Evolutionary conservation across 306 rosid species (phyloP).

Genomic region (Alnus rubra): DNA sequence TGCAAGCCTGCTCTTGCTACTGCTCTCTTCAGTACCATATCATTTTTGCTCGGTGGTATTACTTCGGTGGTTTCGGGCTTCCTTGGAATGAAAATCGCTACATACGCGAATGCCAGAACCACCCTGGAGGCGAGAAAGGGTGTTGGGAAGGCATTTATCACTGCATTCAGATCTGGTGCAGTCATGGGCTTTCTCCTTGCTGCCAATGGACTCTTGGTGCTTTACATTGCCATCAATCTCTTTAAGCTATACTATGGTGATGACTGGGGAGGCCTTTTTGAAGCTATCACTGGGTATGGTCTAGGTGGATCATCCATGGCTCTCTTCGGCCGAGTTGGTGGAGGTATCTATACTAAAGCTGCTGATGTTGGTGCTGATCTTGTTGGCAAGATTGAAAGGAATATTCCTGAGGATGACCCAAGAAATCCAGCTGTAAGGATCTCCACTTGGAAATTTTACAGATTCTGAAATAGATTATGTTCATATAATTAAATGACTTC

Average conservation of each 20-base stretch:
- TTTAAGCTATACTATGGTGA: conserved; percentile 92
- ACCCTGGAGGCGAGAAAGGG: conserved; percentile 93
- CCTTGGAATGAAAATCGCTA: conserved; percentile 98
- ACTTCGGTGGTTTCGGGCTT: conserved; percentile 88
- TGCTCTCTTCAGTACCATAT: conserved; percentile 75
- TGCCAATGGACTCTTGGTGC: conserved; percentile 91
- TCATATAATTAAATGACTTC: background rate
- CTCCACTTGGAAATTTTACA: background rate
- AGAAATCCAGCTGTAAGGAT: conserved; percentile 93
- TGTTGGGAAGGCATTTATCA: conserved; percentile 91
- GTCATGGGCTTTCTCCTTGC: conserved; percentile 98
- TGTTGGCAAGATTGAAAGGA: conserved; percentile 92
- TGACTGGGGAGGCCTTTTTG: conserved; percentile 95
- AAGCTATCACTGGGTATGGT: conserved; percentile 97
- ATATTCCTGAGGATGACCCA: conserved; percentile 98
- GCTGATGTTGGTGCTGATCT: conserved; percentile 99
- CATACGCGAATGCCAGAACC: conserved; percentile 95
- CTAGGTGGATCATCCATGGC: conserved; percentile 99
- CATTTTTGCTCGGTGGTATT: conserved; percentile 83
- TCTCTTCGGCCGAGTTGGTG: conserved; percentile 96
- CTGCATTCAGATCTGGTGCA: conserved; percentile 94
- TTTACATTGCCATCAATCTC: conserved; percentile 68
- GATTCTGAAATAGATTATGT: background rate
- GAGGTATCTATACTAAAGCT: conserved; percentile 98
- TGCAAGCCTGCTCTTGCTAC: conserved; percentile 95